These are phyloP conservation scores for Pestalotiopsis sp. DNA, from an alignment of 2,329 filamentous ascomycete genomes.

Conservation along the genomic window DNA sequence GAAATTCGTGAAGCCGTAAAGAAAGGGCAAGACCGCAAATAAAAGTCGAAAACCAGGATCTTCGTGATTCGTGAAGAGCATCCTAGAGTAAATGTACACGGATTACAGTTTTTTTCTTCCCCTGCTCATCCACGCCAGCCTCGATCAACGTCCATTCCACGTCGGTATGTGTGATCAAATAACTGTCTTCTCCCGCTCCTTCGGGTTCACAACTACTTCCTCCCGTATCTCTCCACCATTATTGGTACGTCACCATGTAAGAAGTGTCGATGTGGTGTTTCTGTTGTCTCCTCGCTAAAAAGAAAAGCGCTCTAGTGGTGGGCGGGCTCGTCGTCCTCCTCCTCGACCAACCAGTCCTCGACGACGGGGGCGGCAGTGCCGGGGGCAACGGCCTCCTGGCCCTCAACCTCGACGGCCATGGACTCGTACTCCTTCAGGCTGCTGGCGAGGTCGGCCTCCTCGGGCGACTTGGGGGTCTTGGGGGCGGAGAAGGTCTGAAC, in stretches of 20 bases:
- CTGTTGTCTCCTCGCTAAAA: not conserved
- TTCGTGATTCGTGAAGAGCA: slow-evolving; percentile 26
- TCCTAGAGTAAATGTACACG: slow-evolving; percentile 42
- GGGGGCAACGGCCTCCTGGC: slow-evolving; percentile 68
- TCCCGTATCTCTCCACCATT: not conserved
- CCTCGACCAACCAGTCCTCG: slow-evolving; percentile 82
- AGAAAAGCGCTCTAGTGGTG: slow-evolving; percentile 46
- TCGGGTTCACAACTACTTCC: slow-evolving; percentile 7
- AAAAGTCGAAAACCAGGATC: slow-evolving; percentile 24
- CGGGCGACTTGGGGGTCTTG: slow-evolving; percentile 82
- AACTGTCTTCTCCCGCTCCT: slow-evolving; percentile 1
- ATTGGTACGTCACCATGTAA: not conserved
- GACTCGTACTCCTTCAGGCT: slow-evolving; percentile 94
- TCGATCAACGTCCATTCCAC: slow-evolving; percentile 3
- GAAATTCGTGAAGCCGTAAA: not conserved
- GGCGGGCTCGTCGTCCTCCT: slow-evolving; percentile 61
- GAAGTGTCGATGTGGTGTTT: not conserved
- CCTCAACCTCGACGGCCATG: slow-evolving; percentile 93
- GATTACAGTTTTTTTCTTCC: slow-evolving; percentile 32
- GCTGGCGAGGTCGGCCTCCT: slow-evolving; percentile 90
- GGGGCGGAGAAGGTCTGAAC: slow-evolving; percentile 86
- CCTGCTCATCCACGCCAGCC: slow-evolving; percentile 7
- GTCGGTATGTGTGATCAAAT: not conserved
- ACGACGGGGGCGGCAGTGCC: slow-evolving; percentile 59
- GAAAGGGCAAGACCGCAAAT: not conserved